A percentile compares a stretch with the other conserved stretches of the same genome.
These are phyloP conservation scores for Schwanniomyces occidentalis DNA, from an alignment of 805 yeast species.

Conservation along the genomic window DNA sequence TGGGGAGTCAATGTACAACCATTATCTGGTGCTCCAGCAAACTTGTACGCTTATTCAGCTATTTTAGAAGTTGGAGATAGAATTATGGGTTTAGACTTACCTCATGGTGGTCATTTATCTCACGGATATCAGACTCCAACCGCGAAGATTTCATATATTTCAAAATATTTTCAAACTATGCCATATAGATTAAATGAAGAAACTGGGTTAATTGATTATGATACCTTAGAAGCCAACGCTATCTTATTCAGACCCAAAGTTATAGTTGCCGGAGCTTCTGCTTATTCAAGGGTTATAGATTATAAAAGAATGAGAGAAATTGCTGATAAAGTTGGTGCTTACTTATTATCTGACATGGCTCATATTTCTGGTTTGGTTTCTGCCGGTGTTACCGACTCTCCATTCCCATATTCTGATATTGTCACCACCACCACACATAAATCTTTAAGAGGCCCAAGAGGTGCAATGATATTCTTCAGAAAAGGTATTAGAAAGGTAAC, in stretches of 20 bases:
- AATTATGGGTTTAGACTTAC: constrained; percentile 95
- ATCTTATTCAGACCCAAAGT: constrained; percentile 90
- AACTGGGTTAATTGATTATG: constrained; percentile 93
- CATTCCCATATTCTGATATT: constrained; percentile 90
- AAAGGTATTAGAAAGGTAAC: constrained; percentile 84
- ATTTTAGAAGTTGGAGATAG: constrained; percentile 87
- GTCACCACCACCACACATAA: constrained; percentile 98
- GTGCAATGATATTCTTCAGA: constrained; percentile 97
- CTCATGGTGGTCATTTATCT: constrained; percentile 97
- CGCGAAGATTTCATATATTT: constrained; percentile 86
- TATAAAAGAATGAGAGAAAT: constrained; percentile 87
- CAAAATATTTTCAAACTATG: constrained; percentile 96
- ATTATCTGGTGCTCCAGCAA: constrained; percentile 95
- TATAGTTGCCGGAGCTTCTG: constrained; percentile 96
- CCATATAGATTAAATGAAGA: constrained; percentile 86
- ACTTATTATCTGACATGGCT: constrained; percentile 93
- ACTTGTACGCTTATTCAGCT: constrained; percentile 89
- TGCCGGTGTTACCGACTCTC: constrained; percentile 91
- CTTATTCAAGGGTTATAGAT: constrained; percentile 88
- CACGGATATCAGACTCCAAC: constrained; percentile 94
- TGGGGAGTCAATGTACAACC: constrained; percentile 99
- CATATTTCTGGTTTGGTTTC: constrained; percentile 96
- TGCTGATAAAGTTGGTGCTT: constrained; percentile 92
- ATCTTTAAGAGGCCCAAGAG: constrained; percentile 98
- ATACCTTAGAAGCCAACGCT: constrained; percentile 79